phyloP scores from a whole-genome alignment of 2,329 filamentous ascomycete genomes.

The Calonectria crousiana region DNA sequence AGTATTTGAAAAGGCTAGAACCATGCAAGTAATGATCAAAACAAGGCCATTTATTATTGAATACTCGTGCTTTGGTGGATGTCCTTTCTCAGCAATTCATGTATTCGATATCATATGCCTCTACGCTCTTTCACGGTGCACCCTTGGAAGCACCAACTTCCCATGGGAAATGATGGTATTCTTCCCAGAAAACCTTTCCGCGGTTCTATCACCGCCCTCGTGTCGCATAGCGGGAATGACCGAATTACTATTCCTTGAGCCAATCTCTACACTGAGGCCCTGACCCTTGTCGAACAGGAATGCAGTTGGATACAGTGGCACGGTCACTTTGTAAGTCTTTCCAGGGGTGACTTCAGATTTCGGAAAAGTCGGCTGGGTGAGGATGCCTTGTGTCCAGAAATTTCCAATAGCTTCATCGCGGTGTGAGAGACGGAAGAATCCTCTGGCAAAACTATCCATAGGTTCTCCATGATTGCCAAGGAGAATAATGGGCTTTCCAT shows the following conservation, averaged over 20 bases:
- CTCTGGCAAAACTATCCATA: conserved; percentile 5
- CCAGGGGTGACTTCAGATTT: background rate
- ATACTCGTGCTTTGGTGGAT: background rate
- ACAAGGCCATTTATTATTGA: background rate
- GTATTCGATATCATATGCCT: background rate
- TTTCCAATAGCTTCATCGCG: conserved; percentile 10
- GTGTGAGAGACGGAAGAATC: conserved; percentile 18
- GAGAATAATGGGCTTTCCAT: background rate
- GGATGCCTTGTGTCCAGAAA: background rate
- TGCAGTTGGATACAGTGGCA: conserved; percentile 12
- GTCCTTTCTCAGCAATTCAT: background rate
- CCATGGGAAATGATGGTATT: conserved; percentile 13
- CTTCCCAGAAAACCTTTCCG: conserved; percentile 9
- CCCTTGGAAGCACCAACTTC: conserved; percentile 3
- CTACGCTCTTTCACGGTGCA: background rate
- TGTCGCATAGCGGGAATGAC: conserved; percentile 14
- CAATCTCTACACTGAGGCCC: conserved; percentile 3
- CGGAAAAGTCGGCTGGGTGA: background rate
- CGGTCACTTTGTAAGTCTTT: background rate
- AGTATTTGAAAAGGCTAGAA: too few species aligned
- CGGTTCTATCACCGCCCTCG: conserved; percentile 16
- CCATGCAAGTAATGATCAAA: background rate
- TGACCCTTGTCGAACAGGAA: conserved; percentile 18
- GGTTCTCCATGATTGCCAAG: conserved; percentile 15
- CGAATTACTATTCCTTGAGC: conserved; percentile 6